Evolutionary conservation across 805 yeast genomes (phyloP), one percentile per base, ranked within the genome.

Genomic region (Metschnikowia lochheadii): DNA sequence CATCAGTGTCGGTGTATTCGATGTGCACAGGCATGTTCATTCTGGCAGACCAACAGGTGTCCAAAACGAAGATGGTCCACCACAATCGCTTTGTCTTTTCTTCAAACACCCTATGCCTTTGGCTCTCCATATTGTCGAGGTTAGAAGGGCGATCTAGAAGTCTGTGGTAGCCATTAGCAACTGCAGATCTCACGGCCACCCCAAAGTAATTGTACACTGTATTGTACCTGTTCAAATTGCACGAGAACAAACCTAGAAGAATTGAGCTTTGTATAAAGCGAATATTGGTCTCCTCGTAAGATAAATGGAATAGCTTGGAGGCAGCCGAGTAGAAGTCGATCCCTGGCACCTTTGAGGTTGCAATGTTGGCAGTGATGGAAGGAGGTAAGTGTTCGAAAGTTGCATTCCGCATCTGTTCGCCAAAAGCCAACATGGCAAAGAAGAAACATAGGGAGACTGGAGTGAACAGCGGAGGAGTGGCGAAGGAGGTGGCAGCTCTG

Each of bases 1-100:
- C 73, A 46, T 73, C 77, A 1, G 77, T 73, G 49, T 72, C 76
- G 5, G 73, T 67, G 57, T 69, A 71, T 49, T 70, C 71, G 42
- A 72, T 68, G 51, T 70, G 73, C 18, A 72, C 69, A 2, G 76
- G 73, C 59, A 64, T 58, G 52, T 62, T 66, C 67, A 67, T 67
- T 46, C 67, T 66, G 3, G 75, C 63, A 2, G 76, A 67, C 76
- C 76, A 72, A 10, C 66, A 60, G 6, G 68, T 65, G 55, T 73
- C 77, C 35, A 69, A 63, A 11, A 71, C 66, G 50, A 69, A 73
- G 1, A 70, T 63, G 2, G 75, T 63, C 77, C 77, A 73, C 75
- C 76, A 73, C 21, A 73, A 50, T 29, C 76, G 61, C 50, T 70
- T 71, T 6, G 63, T 57, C 46, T 66, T 69, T 43, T 72, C 76